These are phyloP conservation scores for Hanseniaspora meyeri DNA, from an alignment of 805 yeast species.

Conservation along the genomic window DNA sequence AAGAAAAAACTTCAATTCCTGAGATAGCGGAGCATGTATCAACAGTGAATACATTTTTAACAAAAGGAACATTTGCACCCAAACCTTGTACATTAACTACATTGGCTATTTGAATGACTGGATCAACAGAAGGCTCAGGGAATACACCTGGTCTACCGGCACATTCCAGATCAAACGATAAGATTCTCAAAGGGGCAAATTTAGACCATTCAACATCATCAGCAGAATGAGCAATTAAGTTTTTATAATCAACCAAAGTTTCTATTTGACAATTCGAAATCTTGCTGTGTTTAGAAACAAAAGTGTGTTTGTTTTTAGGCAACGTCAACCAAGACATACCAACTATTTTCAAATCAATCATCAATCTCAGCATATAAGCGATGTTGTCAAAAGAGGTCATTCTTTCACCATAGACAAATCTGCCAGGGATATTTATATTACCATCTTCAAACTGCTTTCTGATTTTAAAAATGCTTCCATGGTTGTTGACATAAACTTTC, in stretches of 20 bases:
- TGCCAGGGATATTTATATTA: slow-evolving; percentile 49
- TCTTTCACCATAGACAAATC: slow-evolving; percentile 44
- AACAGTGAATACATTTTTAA: slow-evolving; percentile 88
- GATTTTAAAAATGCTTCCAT: slow-evolving; percentile 52
- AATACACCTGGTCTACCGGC: slow-evolving; percentile 94
- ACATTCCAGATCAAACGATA: slow-evolving; percentile 96
- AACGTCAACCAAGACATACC: slow-evolving; percentile 97
- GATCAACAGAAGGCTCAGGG: slow-evolving; percentile 87
- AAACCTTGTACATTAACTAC: slow-evolving; percentile 73
- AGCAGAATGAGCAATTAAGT: slow-evolving; percentile 66
- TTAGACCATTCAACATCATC: slow-evolving; percentile 82
- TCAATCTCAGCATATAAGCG: slow-evolving; percentile 69
- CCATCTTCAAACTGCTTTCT: slow-evolving; percentile 80
- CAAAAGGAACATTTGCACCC: slow-evolving; percentile 63
- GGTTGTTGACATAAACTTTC: slow-evolving; percentile 55
- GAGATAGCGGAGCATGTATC: slow-evolving; percentile 85
- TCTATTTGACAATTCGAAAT: slow-evolving; percentile 81
- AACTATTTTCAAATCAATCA: slow-evolving; percentile 84
- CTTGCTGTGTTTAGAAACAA: slow-evolving; percentile 30
- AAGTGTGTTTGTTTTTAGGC: slow-evolving; percentile 56
- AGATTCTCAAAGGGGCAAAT: slow-evolving; percentile 83
- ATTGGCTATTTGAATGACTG: slow-evolving; percentile 94
- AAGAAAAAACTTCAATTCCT: slow-evolving; percentile 78
- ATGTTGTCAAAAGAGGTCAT: slow-evolving; percentile 79
- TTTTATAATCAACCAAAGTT: slow-evolving; percentile 52